Conservation (phyloP, 305 asterid genomes). For the Fraxinus velutina region DNA sequence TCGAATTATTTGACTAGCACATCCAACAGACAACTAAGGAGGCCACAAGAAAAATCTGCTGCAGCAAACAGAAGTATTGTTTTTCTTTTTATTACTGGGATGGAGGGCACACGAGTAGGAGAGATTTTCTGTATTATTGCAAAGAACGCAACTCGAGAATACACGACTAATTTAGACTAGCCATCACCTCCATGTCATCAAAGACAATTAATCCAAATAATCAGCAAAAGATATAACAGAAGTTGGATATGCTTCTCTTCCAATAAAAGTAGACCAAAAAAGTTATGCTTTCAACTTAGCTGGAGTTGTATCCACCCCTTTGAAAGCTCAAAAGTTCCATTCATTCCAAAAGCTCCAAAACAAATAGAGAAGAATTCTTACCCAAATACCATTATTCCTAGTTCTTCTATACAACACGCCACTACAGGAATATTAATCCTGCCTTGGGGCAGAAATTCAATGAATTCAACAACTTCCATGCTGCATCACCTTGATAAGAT, state of each 20-base stretch:
- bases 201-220: background rate
- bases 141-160: background rate
- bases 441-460: background rate
- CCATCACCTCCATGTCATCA: background rate
- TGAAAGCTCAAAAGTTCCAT: background rate
- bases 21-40: background rate
- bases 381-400: background rate
- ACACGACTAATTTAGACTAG: background rate
- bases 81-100: background rate
- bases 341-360: background rate
- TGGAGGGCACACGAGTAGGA: background rate
- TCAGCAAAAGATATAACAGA: background rate
- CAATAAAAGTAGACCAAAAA: background rate
- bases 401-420: background rate
- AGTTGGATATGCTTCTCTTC: background rate
- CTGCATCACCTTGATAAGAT: slow-evolving; percentile 6
- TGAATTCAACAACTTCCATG: background rate
- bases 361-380: background rate
- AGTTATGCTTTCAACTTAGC: background rate
- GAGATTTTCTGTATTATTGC: background rate
- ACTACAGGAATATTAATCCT: background rate
- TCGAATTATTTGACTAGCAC: slow-evolving; percentile 1
- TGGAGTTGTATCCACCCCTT: background rate
- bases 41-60: background rate
- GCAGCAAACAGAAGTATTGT: background rate